Evolutionary conservation across 495 filamentous ascomycete genomes (phyloP), one percentile per base, ranked within the genome.

Genomic region (Penicillium roqueforti): DNA sequence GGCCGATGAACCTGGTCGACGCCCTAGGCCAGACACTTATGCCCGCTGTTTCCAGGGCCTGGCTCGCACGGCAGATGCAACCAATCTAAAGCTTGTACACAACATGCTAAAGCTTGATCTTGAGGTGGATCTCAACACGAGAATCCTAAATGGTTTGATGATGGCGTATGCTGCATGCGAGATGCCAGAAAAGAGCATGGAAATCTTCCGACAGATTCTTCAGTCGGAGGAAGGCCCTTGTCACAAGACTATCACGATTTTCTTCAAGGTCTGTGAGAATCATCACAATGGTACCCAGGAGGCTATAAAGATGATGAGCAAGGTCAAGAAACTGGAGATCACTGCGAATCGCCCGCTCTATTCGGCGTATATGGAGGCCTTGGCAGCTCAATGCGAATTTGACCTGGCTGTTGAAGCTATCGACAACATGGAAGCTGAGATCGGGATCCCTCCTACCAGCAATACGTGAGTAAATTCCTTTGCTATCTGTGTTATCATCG

Each of bases 81-180:
- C 88, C 31, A 81, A 80, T 36, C 70, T 96, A 29, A 77, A 83
- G 51, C 79, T 85, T 34, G 79, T 95, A 14, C 87, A 95, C 65
- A 96, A 96, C 61, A 91, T 95, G 82, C 76, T 96, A 42, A 96
- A 95, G 69, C 83, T 97, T 56, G 93, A 97, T 70, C 73, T 83
- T 8, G 77, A 81, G 39, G 76, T 97, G 32, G 85, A 93, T 53
- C 76, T 86, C 14, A 85, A 83, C 64, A 97, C 92, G 2, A 73
- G 72, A 44, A 66, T 97, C 1, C 76, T 83, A 46, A 96, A 96
- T 59, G 80, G 85, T 0, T 73, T 98, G 23, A 96, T 98, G 87
- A 74, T 92, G 23, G 93, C 87, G 0, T 92, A 95, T 62, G 79
- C 79, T 2, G 78, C 80, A 1, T 87, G 84, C 64, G 87, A 79